Percentiles rank a stretch among this genome's conserved stretches.
Evolutionary conservation across 2,329 filamentous ascomycete genomes (phyloP).

Genomic region (Colletotrichum paranaense): DNA sequence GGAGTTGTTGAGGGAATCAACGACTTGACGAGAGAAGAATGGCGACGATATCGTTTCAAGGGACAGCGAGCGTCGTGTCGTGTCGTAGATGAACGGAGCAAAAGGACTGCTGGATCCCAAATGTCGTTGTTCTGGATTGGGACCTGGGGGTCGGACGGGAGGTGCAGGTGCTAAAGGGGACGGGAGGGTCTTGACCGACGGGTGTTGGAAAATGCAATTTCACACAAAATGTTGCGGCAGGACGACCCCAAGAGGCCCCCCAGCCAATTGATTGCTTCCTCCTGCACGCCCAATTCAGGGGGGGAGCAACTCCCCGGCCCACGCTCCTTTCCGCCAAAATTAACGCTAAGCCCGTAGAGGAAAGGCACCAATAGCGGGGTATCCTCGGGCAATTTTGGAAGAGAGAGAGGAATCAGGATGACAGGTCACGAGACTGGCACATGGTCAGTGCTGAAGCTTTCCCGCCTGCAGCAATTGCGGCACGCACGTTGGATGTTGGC

Average conservation of each 20-base stretch:
- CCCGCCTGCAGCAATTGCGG: slow-evolving; percentile 1
- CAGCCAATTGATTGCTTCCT: slow-evolving; percentile 38
- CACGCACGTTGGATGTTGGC: background rate
- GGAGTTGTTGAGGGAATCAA: slow-evolving; percentile 27
- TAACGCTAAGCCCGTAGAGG: slow-evolving; percentile 4
- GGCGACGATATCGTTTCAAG: slow-evolving; percentile 19
- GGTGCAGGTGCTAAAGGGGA: slow-evolving; percentile 38
- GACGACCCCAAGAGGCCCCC: slow-evolving; percentile 29
- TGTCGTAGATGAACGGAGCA: slow-evolving; percentile 28
- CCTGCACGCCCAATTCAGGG: slow-evolving; percentile 39
- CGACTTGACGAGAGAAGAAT: slow-evolving; percentile 18
- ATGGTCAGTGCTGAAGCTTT: slow-evolving; percentile 28
- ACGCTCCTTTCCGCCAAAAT: slow-evolving; percentile 35
- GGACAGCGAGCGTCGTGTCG: slow-evolving; percentile 31
- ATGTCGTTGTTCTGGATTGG: slow-evolving; percentile 35
- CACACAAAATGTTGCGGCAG: slow-evolving; percentile 50
- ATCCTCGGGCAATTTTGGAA: slow-evolving; percentile 32
- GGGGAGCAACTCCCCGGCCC: slow-evolving; percentile 33
- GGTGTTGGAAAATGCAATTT: slow-evolving; percentile 49
- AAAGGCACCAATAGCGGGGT: slow-evolving; percentile 9
- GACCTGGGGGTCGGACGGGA: slow-evolving; percentile 28
- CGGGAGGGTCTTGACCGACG: slow-evolving; percentile 37
- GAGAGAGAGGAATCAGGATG: background rate
- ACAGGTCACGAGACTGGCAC: slow-evolving; percentile 33
- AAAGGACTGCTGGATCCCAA: slow-evolving; percentile 34